Evolutionary conservation across 2,329 filamentous ascomycete species (phyloP), one percentile per base, ranked within the genome.

Genomic region (Calonectria leucothoes): DNA sequence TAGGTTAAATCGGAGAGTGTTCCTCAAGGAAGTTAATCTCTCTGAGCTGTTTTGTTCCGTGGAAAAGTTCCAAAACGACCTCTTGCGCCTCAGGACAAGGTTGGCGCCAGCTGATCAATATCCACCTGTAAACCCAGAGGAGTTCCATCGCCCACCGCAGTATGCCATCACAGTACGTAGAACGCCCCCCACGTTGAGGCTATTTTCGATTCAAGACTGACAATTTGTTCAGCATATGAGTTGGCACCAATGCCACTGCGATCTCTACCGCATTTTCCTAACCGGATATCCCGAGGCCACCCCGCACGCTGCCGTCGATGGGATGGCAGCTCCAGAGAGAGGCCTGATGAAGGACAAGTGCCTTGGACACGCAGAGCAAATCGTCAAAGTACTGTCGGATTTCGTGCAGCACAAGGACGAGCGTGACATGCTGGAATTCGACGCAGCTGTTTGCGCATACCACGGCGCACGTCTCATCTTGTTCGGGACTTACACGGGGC

Each of bases 211-310:
- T 3, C 1, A 20, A 6, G 17, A 5, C 29, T 23, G 11, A 63
- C 74, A 63, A 35, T 12, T 12, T 3, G 14, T 15, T 1, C 42
- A 80, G 79, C 79, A 81, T 33, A 81, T 81, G 78, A 81, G 77
- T 1, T 87, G 83, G 78, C 85, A 87, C 23, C 85, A 87, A 59
- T 84, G 82, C 14, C 83, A 87, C 66, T 87, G 85, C 74, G 86
- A 88, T 61, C 72, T 88, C 6, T 87, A 87, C 68, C 84, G 86
- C 3, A 82, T 87, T n/a, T 82, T 87, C 6, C 75, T 88, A 4
- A 81, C 82, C 2, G 84, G 82, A 15, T 87, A 85, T 52, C 83
- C 82, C 4, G 86, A 87, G 57, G 82, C 85, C 0, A 83, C 86
- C 0, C 85, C 78, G 2, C 81, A 85, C 25, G 79, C 82, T 7